Evolutionary conservation across 331 rosid genomes (phyloP), one percentile per base, ranked within the genome.

Genomic region (Saraca asoca): DNA sequence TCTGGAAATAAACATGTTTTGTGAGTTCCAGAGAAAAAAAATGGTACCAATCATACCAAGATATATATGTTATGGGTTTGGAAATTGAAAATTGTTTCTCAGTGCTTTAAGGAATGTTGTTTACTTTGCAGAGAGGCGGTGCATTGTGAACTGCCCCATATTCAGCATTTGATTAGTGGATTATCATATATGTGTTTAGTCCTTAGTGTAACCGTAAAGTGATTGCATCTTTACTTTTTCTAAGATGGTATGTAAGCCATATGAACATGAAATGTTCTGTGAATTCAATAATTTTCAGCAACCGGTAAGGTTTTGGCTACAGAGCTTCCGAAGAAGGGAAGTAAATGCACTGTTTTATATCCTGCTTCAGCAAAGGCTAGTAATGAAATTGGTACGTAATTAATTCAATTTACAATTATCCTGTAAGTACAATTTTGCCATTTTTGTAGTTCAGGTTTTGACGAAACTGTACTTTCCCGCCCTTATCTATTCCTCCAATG

Each of bases 351-450:
- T n/a, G 95, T 88, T 71, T 72, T 94, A 24, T 94, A 94, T 74
- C 99, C 99, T 77, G 97, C 99, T 80, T 94, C 99, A 52, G 89
- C 80, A 6, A 94, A 88, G 78, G 99, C 99, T 69, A 70, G 97
- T 83, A 73, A 75, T 52, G 99, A 94, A 78, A 90, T 94, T 63
- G 96, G 99, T 88, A 75, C 24, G 78, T 14, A 69, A 58, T 69
- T 41, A 45, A 50, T 64, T 66, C 65, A 58, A 50, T 51, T 34
- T 66, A 38, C 64, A 62, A 51, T 33, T 46, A 58, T 56, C 24
- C 34, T 17, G 66, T 72, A 41, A 6, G 42, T 81, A 43, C 2
- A 17, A 20, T 31, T 48, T 51, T 20, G 0, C 72, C 50, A 29
- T 24, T 24, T 46, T 49, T 65, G 53, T 12, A 61, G 10, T 17